Evolutionary conservation across 1,284 basidiomycete species (phyloP), one percentile per base, ranked within the genome.

Genomic region (Cryptococcus wingfieldii): DNA sequence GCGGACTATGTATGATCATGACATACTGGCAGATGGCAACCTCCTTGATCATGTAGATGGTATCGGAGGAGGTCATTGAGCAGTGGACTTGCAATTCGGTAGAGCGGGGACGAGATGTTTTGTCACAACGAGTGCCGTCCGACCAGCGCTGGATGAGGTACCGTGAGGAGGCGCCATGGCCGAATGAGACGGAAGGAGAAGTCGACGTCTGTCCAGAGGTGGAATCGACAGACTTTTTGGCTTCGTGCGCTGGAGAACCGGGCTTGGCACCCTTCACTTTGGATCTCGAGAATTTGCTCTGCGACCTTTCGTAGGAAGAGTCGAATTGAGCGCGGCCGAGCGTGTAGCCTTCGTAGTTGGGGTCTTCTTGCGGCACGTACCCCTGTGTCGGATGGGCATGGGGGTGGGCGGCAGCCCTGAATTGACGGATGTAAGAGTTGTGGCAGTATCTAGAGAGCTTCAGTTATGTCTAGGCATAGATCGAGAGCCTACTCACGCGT

Each of bases 71-170:
- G 53, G 87, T 88, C 87, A 90, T 90, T 59, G 89, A 90, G 78
- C 93, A 97, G 77, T 97, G 93, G 74, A 94, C 93, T 88, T 97
- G 93, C 38, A 97, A 86, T 80, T 97, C 92, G 51, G 93, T 86
- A 77, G 90, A 88, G 58, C 93, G 85, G 55, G 82, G 83, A 73
- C 82, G 83, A 44, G 87, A 86, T 1, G 89, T 93, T 80, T 90
- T 92, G 79, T 95, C 93, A 77, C 93, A 97, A 48, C 84, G 77
- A 9, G 90, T 94, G 25, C 93, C 93, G 69, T 90, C 89, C 48
- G 85, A 83, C 92, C 91, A 96, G 63, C 69, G 65, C 61, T 94
- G 91, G 12, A 90, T 87, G 52, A 97, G 86, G 77, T 96, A 97
- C 49, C 87, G 84, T n/a, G 89, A 68, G 16, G 64, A 60, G 5